Base-by-base conservation (phyloP, 768 basidiomycete genomes). In the Tulasnella sp. region DNA sequence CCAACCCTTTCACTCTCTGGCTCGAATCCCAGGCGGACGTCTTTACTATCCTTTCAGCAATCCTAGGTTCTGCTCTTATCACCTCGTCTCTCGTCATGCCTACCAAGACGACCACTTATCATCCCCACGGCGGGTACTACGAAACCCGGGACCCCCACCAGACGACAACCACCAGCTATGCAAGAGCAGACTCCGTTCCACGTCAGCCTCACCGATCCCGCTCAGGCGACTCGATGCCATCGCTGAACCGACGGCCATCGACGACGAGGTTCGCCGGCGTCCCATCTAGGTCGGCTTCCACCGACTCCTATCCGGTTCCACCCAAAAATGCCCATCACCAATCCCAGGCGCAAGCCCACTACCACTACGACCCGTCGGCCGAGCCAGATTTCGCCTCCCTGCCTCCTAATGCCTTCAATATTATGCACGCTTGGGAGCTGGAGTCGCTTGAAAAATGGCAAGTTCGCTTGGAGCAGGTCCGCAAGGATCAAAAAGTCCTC, bases 361-460 rank as follows among this genome's bases (percentile, higher is more conserved):
- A 51, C 73, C 73, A 29, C 16, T 26, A 74, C n/a, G 32, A 10
- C 61, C 11, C 32, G 11, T 16, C n/a, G 26, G 44, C 42, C 42
- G 74, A 75, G 1, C 74, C 42, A 16, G 44, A 48, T 6, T 61
- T n/a, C 26, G 29, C 42, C 20, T 57, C 44, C 16, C 4, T 73
- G 6, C 69, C 71, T 18, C 39, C 69, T 18, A 77, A 77, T 29
- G 77, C 69, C 0, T 77, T 70, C 46, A 77, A 72, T 42, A 72
- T 77, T 42, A 70, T 77, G 70, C 71, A 77, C 77, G 69, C 71
- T n/a, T 77, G 77, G 77, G 77, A 77, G 71, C 44, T 77, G 39
- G 77, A 77, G 37, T 70, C 69, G 35, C 39, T 77, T 35, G 70
- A 73, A 46, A 77, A 77, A n/a, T 77, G 77, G 77, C 69, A 77